These are phyloP conservation scores for Dichotomopilus funicola DNA, from an alignment of 2,329 filamentous ascomycete genomes.

Conservation along the genomic window DNA sequence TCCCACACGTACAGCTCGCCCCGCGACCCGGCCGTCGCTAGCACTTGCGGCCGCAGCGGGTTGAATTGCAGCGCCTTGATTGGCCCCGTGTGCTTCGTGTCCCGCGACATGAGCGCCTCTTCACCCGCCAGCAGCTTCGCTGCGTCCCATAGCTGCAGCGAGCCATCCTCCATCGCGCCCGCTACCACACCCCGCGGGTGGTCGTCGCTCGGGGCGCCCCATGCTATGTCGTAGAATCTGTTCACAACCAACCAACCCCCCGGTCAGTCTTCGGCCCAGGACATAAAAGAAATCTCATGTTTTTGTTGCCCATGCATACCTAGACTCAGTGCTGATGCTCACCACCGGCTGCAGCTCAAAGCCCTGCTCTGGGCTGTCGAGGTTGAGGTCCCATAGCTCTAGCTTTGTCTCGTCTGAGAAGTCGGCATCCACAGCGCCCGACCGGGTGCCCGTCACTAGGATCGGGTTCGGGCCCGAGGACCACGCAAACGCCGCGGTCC, in stretches of 20 bases:
- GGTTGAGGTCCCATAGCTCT: conserved; percentile 88
- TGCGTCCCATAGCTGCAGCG: conserved; percentile 89
- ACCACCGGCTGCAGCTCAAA: conserved; percentile 80
- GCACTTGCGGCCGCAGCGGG: conserved; percentile 79
- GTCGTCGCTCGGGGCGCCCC: conserved; percentile 75
- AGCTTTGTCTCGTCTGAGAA: conserved; percentile 97
- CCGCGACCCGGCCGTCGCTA: conserved; percentile 88
- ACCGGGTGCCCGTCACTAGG: conserved; percentile 87
- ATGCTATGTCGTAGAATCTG: conserved; percentile 96
- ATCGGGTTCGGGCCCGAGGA: conserved; percentile 75
- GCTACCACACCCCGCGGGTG: conserved; percentile 85
- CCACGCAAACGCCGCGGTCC: conserved; percentile 97
- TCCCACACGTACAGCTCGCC: conserved; percentile 97
- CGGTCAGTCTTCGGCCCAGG: not conserved
- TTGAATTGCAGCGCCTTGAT: conserved; percentile 98
- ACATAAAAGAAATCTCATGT: not conserved
- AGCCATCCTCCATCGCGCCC: conserved; percentile 89
- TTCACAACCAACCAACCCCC: conserved; percentile 6
- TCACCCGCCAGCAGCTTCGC: conserved; percentile 54
- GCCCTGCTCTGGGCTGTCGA: conserved; percentile 68
- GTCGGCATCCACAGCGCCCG: conserved; percentile 91
- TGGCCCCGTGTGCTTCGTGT: conserved; percentile 82
- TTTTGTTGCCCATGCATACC: conserved; percentile 42
- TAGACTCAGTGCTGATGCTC: conserved; percentile 81
- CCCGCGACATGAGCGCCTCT: conserved; percentile 71